phyloP scores from a whole-genome alignment of 257 asterid genomes.

The Solanum pinnatisectum region DNA sequence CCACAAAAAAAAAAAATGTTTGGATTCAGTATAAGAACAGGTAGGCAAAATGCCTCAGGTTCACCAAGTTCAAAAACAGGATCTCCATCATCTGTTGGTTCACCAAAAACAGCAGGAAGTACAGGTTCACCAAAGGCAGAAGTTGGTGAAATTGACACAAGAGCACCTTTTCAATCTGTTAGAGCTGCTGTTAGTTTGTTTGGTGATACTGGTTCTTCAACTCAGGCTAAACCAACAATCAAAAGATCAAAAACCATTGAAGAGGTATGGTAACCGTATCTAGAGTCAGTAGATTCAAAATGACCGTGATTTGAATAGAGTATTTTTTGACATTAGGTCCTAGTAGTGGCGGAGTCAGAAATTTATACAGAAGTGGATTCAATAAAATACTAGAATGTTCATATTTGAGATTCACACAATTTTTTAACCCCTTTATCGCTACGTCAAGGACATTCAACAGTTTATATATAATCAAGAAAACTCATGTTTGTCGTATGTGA shows the following conservation, averaged over 20 bases:
- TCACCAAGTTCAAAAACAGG: slow-evolving; percentile 23
- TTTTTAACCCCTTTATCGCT: background rate
- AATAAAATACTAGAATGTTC: too few relatives aligned
- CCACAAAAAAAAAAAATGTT: slow-evolving; percentile 18
- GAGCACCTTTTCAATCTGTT: slow-evolving; percentile 71
- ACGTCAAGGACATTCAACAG: background rate
- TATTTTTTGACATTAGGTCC: background rate
- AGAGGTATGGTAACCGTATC: slow-evolving; percentile 34
- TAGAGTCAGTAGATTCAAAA: background rate
- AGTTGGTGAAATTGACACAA: slow-evolving; percentile 60
- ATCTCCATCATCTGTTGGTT: slow-evolving; percentile 15
- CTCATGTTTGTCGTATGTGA: too few relatives aligned
- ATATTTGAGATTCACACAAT: background rate
- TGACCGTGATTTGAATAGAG: background rate
- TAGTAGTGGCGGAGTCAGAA: background rate
- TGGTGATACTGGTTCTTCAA: slow-evolving; percentile 38
- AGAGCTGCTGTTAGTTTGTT: slow-evolving; percentile 75
- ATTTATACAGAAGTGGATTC: background rate
- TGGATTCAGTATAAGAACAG: slow-evolving; percentile 26
- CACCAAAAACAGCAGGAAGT: slow-evolving; percentile 20
- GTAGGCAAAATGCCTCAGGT: slow-evolving; percentile 24
- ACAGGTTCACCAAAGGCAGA: slow-evolving; percentile 35
- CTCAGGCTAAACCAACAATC: slow-evolving; percentile 12
- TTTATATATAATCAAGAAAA: background rate
- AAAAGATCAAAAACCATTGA: slow-evolving; percentile 46